These are phyloP conservation scores for Fusarium dlaminii DNA, from an alignment of 2,329 filamentous ascomycete species.

Conservation along the genomic window DNA sequence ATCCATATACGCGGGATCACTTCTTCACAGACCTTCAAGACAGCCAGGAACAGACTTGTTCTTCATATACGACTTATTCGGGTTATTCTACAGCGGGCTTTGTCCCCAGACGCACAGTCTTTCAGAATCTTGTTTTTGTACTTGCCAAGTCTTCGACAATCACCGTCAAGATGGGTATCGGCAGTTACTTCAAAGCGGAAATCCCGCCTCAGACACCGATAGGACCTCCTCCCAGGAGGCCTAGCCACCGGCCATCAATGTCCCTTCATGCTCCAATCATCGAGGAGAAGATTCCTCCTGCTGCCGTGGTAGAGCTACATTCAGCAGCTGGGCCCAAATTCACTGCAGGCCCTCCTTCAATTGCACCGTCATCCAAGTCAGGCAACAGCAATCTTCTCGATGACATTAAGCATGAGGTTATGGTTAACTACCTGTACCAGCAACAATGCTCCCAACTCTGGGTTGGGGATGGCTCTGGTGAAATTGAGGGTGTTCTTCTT, in stretches of 20 bases:
- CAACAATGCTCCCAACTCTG: conserved; percentile 80
- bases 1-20: neutral
- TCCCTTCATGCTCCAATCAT: conserved; percentile 31
- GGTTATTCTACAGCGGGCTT: neutral
- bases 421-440: conserved; percentile 85
- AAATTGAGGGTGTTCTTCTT: conserved; percentile 77
- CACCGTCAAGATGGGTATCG: conserved; percentile 63
- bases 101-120: neutral
- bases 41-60: neutral
- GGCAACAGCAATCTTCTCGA: conserved; percentile 66
- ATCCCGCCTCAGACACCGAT: conserved; percentile 24
- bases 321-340: conserved; percentile 57
- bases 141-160: neutral
- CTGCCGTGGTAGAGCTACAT: conserved; percentile 57
- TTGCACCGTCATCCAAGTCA: conserved; percentile 57
- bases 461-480: conserved; percentile 75
- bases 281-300: conserved; percentile 52
- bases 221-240: conserved; percentile 25
- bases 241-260: conserved; percentile 31
- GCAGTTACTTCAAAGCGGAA: conserved; percentile 68
- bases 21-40: neutral
- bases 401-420: conserved; percentile 82
- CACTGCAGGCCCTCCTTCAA: conserved; percentile 62
- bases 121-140: neutral
- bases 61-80: neutral